Evolutionary conservation across 2,329 filamentous ascomycete genomes (phyloP).

Genomic region (Scortechinia acanthostroma): DNA sequence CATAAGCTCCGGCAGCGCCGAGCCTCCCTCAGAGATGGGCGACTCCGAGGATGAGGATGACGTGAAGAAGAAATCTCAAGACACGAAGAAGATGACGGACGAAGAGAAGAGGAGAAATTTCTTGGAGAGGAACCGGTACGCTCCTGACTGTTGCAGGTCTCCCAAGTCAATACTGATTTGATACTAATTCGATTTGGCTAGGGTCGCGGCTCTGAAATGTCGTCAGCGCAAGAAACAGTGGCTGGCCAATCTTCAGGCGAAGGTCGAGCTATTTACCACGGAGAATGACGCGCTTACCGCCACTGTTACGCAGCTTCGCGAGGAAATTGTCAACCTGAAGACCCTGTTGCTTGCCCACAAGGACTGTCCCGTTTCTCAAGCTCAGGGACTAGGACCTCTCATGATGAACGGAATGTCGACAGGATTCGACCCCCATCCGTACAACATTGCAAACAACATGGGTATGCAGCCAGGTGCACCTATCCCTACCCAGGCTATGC

Average conservation of each 20-base stretch:
- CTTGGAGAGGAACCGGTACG: slow-evolving; percentile 87
- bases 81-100: slow-evolving; percentile 75
- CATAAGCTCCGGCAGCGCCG: slow-evolving; percentile 16
- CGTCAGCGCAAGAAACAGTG: slow-evolving; percentile 98
- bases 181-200: slow-evolving; percentile 29
- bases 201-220: slow-evolving; percentile 92
- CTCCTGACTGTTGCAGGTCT: slow-evolving; percentile 7
- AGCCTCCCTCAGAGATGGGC: background rate
- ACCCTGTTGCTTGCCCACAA: slow-evolving; percentile 89
- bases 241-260: slow-evolving; percentile 87
- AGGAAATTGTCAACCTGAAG: slow-evolving; percentile 92
- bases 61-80: slow-evolving; percentile 38
- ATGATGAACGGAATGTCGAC: slow-evolving; percentile 27
- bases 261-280: slow-evolving; percentile 84
- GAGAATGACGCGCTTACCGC: slow-evolving; percentile 84
- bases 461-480: slow-evolving; percentile 21
- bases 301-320: slow-evolving; percentile 76
- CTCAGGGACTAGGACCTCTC: slow-evolving; percentile 56
- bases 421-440: slow-evolving; percentile 21
- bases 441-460: slow-evolving; percentile 27
- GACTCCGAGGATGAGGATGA: slow-evolving; percentile 34
- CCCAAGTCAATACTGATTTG: background rate
- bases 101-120: slow-evolving; percentile 99
- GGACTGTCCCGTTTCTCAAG: slow-evolving; percentile 86
- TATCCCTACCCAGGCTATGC: slow-evolving; percentile 23